A percentile compares a stretch with the other conserved stretches of the same genome.
Evolutionary conservation across 495 filamentous ascomycete genomes (phyloP).

Genomic region (Immersiella caudata): DNA sequence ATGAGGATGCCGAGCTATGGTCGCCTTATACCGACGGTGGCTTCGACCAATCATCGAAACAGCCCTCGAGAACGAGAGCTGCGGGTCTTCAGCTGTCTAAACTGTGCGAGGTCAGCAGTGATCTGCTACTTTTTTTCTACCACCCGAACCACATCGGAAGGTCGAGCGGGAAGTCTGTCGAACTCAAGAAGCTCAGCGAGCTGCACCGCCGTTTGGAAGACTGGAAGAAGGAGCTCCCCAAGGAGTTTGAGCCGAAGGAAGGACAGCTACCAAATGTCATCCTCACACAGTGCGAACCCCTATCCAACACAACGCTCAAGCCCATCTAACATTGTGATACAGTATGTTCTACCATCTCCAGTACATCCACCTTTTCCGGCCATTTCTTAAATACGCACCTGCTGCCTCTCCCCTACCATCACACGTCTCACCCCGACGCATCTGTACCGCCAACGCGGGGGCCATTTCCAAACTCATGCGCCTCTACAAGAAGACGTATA

Average conservation of each 20-base stretch:
- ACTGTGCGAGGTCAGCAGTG: conserved; percentile 90
- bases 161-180: conserved; percentile 64
- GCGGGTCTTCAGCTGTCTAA: conserved; percentile 79
- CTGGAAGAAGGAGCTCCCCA: conserved; percentile 85
- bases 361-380: conserved; percentile 95
- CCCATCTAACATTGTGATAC: conserved; percentile 23
- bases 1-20: conserved; percentile 85
- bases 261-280: conserved; percentile 86
- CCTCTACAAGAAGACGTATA: conserved; percentile 89
- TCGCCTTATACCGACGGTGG: conserved; percentile 87
- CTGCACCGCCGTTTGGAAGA: conserved; percentile 87
- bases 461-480: conserved; percentile 89
- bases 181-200: conserved; percentile 90
- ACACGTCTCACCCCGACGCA: conserved; percentile 86
- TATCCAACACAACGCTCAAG: not conserved
- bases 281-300: conserved; percentile 83
- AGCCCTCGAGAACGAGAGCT: conserved; percentile 82
- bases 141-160: conserved; percentile 66
- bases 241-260: conserved; percentile 86
- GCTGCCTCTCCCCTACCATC: conserved; percentile 77
- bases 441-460: conserved; percentile 85
- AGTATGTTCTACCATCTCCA: conserved; percentile 98
- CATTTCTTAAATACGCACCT: conserved; percentile 89
- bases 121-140: conserved; percentile 88
- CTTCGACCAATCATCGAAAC: conserved; percentile 64